These are phyloP conservation scores for Citrus hindsii DNA, from an alignment of 345 rosid species.

Conservation along the genomic window DNA sequence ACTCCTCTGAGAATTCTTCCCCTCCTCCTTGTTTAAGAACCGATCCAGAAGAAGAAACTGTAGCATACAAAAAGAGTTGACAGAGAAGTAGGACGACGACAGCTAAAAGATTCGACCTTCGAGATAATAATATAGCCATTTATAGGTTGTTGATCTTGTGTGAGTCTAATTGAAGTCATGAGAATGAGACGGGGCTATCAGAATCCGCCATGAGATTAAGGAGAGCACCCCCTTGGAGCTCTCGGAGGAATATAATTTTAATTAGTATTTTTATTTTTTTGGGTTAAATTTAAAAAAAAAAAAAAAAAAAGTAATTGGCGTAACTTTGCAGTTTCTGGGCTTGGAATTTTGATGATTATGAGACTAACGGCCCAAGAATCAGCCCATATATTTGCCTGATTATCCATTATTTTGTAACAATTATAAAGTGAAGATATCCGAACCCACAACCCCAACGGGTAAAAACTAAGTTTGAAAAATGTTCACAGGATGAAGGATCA, in stretches of 20 bases:
- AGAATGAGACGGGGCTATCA: conserved; percentile 1
- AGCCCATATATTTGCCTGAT: too few relatives aligned
- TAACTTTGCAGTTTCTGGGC: too few relatives aligned
- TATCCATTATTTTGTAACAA: too few relatives aligned
- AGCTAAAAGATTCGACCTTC: conserved; percentile 1
- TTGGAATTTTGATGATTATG: too few relatives aligned
- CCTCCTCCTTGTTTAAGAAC: conserved; percentile 8
- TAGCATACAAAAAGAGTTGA: neutral
- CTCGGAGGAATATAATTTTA: neutral
- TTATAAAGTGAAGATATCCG: too few relatives aligned
- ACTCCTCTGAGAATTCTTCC: conserved; percentile 71
- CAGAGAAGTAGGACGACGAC: conserved; percentile 18
- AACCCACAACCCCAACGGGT: too few relatives aligned
- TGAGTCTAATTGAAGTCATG: neutral
- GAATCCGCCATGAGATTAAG: conserved; percentile 6
- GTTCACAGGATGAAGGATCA: too few relatives aligned
- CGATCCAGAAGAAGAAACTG: conserved; percentile 36
- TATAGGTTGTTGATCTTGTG: neutral
- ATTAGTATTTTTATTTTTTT: too few relatives aligned
- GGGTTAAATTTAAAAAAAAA: too few relatives aligned
- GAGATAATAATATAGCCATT: conserved; percentile 29
- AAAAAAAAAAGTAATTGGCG: too few relatives aligned
- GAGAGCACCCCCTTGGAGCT: neutral
- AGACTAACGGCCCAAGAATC: too few relatives aligned
- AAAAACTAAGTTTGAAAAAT: too few relatives aligned